Conservation (phyloP, 2,329 filamentous ascomycete genomes). For the Colletotrichum graminicola region DNA sequence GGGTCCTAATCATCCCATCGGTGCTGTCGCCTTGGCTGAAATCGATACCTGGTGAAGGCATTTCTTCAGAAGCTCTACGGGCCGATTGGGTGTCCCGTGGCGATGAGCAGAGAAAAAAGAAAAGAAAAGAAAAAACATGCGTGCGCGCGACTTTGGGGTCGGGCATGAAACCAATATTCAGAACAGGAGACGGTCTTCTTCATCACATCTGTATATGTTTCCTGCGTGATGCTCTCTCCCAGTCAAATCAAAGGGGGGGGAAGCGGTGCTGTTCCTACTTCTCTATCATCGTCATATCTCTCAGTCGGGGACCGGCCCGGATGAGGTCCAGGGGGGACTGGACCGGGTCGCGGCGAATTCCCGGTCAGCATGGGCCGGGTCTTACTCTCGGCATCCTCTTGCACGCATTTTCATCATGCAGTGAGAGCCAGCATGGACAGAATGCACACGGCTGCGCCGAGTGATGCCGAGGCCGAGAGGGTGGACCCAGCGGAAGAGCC, state of each 20-base stretch:
- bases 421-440: constrained; percentile 22
- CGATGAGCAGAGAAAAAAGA: too few species aligned
- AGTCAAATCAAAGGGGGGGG: background rate
- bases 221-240: too few species aligned
- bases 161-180: background rate
- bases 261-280: background rate
- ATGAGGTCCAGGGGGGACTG: background rate
- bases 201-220: too few species aligned
- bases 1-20: too few species aligned
- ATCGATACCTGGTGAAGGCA: background rate
- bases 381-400: background rate
- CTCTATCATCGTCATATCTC: background rate
- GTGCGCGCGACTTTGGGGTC: background rate
- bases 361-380: background rate
- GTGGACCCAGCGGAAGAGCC: constrained; percentile 6
- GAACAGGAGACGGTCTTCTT: background rate
- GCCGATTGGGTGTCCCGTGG: too few species aligned
- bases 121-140: background rate
- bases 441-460: background rate
- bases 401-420: constrained; percentile 4
- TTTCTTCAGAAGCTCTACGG: background rate
- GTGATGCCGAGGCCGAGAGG: background rate
- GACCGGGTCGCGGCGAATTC: background rate
- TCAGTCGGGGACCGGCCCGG: background rate
- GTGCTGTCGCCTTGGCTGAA: background rate